phyloP scores from a whole-genome alignment of 2,329 filamentous ascomycete species.

The Onygenales sp. region DNA sequence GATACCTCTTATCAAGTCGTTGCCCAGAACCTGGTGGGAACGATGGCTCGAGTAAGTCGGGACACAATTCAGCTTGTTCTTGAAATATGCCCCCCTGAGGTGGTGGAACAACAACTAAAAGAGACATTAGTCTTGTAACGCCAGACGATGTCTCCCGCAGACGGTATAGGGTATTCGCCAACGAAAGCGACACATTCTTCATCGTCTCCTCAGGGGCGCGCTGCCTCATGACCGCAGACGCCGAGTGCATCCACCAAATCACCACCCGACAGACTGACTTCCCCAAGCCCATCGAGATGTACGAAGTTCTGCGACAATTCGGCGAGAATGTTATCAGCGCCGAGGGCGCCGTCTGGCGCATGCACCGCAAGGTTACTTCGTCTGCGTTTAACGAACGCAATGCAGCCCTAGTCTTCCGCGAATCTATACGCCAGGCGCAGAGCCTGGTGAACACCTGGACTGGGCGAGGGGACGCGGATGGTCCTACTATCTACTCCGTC shows the following conservation, averaged over 20 bases:
- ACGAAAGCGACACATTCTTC: constrained; percentile 47
- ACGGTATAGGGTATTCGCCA: background rate
- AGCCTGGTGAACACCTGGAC: constrained; percentile 53
- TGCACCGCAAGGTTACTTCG: constrained; percentile 62
- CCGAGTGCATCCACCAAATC: constrained; percentile 58
- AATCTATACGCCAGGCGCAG: constrained; percentile 54
- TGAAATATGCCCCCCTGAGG: background rate
- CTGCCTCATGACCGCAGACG: constrained; percentile 49
- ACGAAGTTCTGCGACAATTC: constrained; percentile 53
- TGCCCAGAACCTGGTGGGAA: background rate
- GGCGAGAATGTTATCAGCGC: constrained; percentile 63
- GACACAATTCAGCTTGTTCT: background rate
- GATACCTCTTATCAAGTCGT: background rate
- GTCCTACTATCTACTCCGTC: constrained; percentile 45
- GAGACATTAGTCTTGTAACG: background rate
- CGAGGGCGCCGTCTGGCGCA: constrained; percentile 60
- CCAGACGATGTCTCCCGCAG: background rate
- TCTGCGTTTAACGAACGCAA: constrained; percentile 71
- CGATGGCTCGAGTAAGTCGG: background rate
- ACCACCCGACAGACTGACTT: constrained; percentile 59
- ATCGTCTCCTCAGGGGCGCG: constrained; percentile 50
- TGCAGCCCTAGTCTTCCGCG: constrained; percentile 55
- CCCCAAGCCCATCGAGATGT: constrained; percentile 55
- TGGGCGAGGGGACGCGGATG: constrained; percentile 22
- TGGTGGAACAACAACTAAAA: background rate